These are phyloP conservation scores for Omphalotus olearius DNA, from an alignment of 1,284 basidiomycete genomes.

Conservation along the genomic window DNA sequence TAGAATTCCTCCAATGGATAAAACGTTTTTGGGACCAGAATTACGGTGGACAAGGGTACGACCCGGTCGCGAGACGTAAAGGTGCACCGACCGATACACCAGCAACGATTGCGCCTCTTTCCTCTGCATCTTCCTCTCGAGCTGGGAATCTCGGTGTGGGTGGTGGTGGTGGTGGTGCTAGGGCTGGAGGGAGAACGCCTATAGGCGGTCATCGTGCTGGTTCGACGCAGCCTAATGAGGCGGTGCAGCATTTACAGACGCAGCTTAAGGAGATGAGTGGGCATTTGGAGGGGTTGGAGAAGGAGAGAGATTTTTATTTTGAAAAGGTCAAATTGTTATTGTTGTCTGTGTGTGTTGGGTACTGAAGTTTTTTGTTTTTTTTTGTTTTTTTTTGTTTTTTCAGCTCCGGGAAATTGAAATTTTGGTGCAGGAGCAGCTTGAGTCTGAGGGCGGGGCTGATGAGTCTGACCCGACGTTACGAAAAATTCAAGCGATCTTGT, in stretches of 20 bases:
- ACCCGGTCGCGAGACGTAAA: constrained; percentile 77
- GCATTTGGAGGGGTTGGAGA: constrained; percentile 86
- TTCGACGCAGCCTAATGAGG: constrained; percentile 58
- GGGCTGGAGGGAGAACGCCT: constrained; percentile 66
- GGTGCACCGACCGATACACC: constrained; percentile 74
- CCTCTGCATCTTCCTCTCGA: constrained; percentile 27
- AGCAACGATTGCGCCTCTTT: constrained; percentile 71
- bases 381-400: too few species aligned
- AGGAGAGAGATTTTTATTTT: constrained; percentile 98
- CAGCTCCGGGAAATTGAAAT: constrained; percentile 96
- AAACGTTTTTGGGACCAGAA: constrained; percentile 96
- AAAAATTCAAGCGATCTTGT: constrained; percentile 91
- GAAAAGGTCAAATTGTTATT: constrained; percentile 74
- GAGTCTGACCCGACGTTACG: constrained; percentile 69
- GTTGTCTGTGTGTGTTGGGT: background rate
- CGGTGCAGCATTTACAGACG: constrained; percentile 54
- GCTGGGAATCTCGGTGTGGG: constrained; percentile 26
- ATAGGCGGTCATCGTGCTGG: constrained; percentile 61
- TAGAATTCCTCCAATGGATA: constrained; percentile 98
- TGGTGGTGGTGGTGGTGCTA: constrained; percentile 27
- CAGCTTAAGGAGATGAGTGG: constrained; percentile 83
- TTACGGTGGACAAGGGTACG: constrained; percentile 86
- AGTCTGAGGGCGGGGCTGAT: constrained; percentile 52
- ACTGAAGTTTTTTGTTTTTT: too few species aligned
- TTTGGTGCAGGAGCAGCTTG: constrained; percentile 72